These are phyloP conservation scores for Dichotomocladium elegans DNA, from an alignment of 371 early-diverging fungal species.

Conservation along the genomic window DNA sequence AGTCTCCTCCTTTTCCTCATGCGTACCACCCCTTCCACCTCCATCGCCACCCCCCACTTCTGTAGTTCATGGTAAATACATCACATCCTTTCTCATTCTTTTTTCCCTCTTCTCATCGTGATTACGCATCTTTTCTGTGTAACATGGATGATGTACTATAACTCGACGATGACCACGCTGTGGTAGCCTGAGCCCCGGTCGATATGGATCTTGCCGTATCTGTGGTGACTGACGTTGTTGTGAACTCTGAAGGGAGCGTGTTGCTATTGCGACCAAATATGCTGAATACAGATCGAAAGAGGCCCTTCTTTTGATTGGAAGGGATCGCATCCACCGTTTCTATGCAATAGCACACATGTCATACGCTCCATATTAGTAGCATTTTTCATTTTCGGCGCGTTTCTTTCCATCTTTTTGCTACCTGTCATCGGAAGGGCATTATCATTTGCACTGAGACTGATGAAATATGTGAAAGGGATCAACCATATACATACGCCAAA, in stretches of 20 bases:
- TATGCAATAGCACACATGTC: neutral
- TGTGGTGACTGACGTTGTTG: neutral
- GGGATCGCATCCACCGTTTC: slow-evolving; percentile 11
- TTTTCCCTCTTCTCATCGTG: neutral
- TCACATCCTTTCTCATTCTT: neutral
- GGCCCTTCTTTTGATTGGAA: slow-evolving; percentile 16
- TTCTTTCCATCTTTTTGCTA: neutral
- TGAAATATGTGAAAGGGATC: slow-evolving; percentile 82
- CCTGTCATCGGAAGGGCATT: slow-evolving; percentile 68
- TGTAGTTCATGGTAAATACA: neutral
- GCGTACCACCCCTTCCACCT: neutral
- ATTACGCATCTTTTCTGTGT: slow-evolving; percentile 16
- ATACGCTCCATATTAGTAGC: neutral
- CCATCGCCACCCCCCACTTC: neutral
- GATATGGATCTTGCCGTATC: neutral
- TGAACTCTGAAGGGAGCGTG: neutral
- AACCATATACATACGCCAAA: slow-evolving; percentile 87
- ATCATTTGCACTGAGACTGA: slow-evolving; percentile 83
- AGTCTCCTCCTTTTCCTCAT: neutral
- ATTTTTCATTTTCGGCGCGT: too few species aligned
- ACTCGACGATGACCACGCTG: neutral
- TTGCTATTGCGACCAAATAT: slow-evolving; percentile 10
- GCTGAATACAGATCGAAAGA: slow-evolving; percentile 12
- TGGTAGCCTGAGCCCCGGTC: neutral
- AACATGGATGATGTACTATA: slow-evolving; percentile 4